Evolutionary conservation across 1,284 basidiomycete species (phyloP).

Genomic region (Malassezia furfur): DNA sequence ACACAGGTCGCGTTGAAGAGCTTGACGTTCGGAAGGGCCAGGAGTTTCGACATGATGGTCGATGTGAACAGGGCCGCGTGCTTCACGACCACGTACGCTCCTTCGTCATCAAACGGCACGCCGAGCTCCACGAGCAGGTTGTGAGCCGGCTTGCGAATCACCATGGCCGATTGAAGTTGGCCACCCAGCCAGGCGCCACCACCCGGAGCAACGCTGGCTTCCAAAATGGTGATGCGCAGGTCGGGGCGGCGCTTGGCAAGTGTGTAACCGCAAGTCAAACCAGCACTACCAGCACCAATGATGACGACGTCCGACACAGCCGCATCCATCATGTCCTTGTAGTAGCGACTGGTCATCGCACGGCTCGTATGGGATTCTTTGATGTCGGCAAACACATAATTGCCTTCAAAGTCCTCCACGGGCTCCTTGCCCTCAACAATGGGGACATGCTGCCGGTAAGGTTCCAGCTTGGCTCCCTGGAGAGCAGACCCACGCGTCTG

Average conservation of each 20-base stretch:
- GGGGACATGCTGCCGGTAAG: constrained; percentile 26
- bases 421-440: constrained; percentile 38
- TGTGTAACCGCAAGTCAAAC: constrained; percentile 66
- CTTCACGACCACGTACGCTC: constrained; percentile 52
- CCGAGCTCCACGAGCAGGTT: constrained; percentile 64
- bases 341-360: constrained; percentile 41
- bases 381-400: constrained; percentile 43
- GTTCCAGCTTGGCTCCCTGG: not conserved
- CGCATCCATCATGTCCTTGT: constrained; percentile 38
- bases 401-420: constrained; percentile 36
- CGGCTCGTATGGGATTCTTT: constrained; percentile 41
- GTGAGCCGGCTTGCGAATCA: constrained; percentile 70
- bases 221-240: constrained; percentile 68
- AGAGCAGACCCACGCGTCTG: constrained; percentile 15
- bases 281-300: constrained; percentile 69
- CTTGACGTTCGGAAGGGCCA: constrained; percentile 60
- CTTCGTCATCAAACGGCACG: constrained; percentile 72
- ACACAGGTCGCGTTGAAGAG: constrained; percentile 50
- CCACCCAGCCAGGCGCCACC: constrained; percentile 53
- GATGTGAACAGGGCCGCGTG: constrained; percentile 58
- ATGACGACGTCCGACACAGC: constrained; percentile 69
- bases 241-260: constrained; percentile 61
- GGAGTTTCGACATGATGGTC: constrained; percentile 64
- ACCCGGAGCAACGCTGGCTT: constrained; percentile 72
- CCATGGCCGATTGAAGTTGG: constrained; percentile 76